Conservation (phyloP, 1,284 basidiomycete genomes). For the Leccinum subspadiceum region DNA sequence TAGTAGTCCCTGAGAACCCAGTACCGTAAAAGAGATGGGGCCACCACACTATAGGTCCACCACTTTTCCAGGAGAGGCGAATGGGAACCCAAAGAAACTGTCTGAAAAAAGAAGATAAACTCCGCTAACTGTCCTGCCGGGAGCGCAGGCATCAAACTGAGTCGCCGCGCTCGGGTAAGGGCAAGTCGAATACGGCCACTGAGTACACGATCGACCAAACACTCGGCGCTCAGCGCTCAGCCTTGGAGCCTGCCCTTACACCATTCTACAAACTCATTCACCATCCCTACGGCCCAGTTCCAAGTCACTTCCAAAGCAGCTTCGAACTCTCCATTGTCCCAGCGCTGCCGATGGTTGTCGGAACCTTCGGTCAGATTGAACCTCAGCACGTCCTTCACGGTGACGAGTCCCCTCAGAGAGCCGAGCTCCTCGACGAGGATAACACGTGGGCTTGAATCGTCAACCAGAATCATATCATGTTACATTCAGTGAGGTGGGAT, state of each 20-base stretch:
- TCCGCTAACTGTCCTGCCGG: background rate
- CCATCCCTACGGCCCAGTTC: conserved; percentile 42
- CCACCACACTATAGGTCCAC: background rate
- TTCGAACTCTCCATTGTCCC: conserved; percentile 63
- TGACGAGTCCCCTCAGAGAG: conserved; percentile 81
- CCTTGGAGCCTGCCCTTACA: conserved; percentile 23
- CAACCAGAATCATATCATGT: background rate
- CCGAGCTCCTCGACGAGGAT: conserved; percentile 91
- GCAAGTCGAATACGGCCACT: background rate
- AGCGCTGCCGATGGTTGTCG: conserved; percentile 54
- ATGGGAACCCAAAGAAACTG: background rate
- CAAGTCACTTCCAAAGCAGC: conserved; percentile 60
- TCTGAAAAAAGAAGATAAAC: background rate
- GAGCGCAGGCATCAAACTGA: no score
- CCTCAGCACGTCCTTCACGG: conserved; percentile 93
- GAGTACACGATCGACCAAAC: background rate
- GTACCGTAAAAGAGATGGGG: background rate
- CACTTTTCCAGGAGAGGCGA: background rate
- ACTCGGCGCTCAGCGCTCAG: conserved; percentile 10
- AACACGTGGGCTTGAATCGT: conserved; percentile 73
- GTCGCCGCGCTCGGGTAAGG: background rate
- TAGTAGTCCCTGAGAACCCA: background rate
- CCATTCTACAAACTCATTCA: conserved; percentile 21
- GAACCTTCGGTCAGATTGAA: conserved; percentile 64
- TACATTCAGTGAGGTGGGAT: background rate